phyloP scores from a whole-genome alignment of 192 early-diverging fungal species.

The Backusella tarrabulga region DNA sequence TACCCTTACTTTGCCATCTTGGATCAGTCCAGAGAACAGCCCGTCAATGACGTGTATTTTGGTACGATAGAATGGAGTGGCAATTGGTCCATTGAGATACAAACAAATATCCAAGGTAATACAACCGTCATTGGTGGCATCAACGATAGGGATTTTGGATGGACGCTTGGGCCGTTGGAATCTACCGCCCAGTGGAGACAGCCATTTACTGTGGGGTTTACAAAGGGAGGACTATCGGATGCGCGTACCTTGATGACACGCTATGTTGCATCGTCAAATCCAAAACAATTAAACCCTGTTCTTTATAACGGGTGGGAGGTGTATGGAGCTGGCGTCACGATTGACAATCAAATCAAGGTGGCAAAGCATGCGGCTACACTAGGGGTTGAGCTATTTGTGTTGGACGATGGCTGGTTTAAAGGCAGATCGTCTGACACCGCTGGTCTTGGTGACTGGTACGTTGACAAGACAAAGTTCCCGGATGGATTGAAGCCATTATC shows the following conservation, averaged over 20 bases:
- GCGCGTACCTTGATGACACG: slow-evolving; percentile 11
- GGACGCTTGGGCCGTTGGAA: not conserved
- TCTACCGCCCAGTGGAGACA: slow-evolving; percentile 4
- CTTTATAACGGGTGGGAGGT: slow-evolving; percentile 30
- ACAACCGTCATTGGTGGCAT: slow-evolving; percentile 12
- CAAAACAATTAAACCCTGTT: slow-evolving; percentile 3
- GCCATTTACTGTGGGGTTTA: slow-evolving; percentile 16
- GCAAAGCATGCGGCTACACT: slow-evolving; percentile 7
- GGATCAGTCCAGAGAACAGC: not conserved
- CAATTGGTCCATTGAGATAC: slow-evolving; percentile 13
- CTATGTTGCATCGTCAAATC: not conserved
- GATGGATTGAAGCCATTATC: slow-evolving; percentile 19
- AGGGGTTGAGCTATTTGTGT: slow-evolving; percentile 22
- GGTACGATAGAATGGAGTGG: slow-evolving; percentile 29
- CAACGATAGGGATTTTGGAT: slow-evolving; percentile 17
- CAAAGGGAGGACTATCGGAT: not conserved
- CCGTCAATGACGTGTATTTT: slow-evolving; percentile 15
- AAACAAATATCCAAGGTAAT: not conserved
- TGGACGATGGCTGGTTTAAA: slow-evolving; percentile 31
- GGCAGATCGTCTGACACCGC: slow-evolving; percentile 13
- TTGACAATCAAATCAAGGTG: not conserved
- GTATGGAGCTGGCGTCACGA: not conserved
- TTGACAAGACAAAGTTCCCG: slow-evolving; percentile 21
- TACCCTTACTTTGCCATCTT: slow-evolving; percentile 28
- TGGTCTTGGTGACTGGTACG: slow-evolving; percentile 27